Evolutionary conservation across 345 rosid species (phyloP).

Genomic region (Populus tremula): DNA sequence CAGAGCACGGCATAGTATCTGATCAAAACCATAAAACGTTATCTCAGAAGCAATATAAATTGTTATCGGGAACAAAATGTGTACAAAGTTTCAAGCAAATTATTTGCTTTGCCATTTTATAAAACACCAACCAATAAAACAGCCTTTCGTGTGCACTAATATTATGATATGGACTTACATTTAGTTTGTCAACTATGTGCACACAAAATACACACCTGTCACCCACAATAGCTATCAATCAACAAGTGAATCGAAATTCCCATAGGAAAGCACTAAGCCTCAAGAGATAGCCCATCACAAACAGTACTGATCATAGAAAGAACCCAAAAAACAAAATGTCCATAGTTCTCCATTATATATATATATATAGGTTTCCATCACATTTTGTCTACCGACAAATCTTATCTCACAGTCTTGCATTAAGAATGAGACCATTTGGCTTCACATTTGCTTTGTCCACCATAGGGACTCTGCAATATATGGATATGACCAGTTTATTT

Average conservation of each 20-base stretch:
- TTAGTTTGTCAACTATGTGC: not conserved
- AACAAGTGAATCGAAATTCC: not conserved
- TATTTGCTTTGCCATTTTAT: not conserved
- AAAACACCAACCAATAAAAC: too few relatives aligned
- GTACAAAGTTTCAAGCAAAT: not conserved
- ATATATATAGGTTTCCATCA: not conserved
- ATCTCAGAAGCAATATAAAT: not conserved
- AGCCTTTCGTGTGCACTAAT: too few relatives aligned
- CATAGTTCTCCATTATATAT: not conserved
- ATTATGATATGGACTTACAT: not conserved
- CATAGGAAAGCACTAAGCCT: not conserved
- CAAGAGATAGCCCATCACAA: too few relatives aligned
- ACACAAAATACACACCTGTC: not conserved
- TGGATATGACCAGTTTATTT: not conserved
- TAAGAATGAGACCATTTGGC: not conserved
- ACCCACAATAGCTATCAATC: not conserved
- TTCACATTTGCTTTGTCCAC: not conserved
- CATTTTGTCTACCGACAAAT: conserved; percentile 3
- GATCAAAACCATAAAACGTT: not conserved
- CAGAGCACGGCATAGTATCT: conserved; percentile 59
- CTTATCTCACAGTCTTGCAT: conserved; percentile 4
- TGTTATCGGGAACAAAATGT: too few relatives aligned
- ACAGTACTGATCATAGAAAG: too few relatives aligned
- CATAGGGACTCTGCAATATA: not conserved
- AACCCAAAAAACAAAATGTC: not conserved